A percentile compares a stretch with the other conserved stretches of the same genome.
Conservation (phyloP, 1,284 basidiomycete species). For the Apiotrichum sp. region DNA sequence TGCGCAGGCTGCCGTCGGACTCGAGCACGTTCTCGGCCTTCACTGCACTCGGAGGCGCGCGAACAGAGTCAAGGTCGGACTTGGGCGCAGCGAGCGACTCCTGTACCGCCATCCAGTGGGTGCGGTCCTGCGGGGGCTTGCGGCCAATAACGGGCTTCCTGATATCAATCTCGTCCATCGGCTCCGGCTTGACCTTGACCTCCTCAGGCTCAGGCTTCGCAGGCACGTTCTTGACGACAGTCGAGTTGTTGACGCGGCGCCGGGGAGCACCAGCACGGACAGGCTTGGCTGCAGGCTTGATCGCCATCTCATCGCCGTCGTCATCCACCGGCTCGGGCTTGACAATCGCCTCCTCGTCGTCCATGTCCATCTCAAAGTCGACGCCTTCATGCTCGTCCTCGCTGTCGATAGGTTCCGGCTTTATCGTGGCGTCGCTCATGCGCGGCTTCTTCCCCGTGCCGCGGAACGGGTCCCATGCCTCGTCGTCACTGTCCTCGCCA, state of each 20-base stretch:
- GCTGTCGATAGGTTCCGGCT: slow-evolving; percentile 16
- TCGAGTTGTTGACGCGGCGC: slow-evolving; percentile 46
- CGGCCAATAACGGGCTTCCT: slow-evolving; percentile 29
- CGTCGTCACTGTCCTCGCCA: slow-evolving; percentile 47
- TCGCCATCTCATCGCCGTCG: slow-evolving; percentile 37
- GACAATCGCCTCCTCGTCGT: slow-evolving; percentile 24
- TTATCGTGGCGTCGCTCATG: slow-evolving; percentile 34
- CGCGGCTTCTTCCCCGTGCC: slow-evolving; percentile 37
- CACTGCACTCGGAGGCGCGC: slow-evolving; percentile 44
- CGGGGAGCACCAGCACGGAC: slow-evolving; percentile 22
- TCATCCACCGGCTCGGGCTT: slow-evolving; percentile 44
- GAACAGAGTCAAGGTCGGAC: slow-evolving; percentile 39
- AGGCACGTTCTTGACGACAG: slow-evolving; percentile 43
- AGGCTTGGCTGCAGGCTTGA: slow-evolving; percentile 14
- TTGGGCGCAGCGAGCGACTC: slow-evolving; percentile 47
- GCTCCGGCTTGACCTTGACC: slow-evolving; percentile 6
- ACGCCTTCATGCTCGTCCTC: slow-evolving; percentile 22
- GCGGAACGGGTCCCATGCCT: slow-evolving; percentile 27
- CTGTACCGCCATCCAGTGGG: slow-evolving; percentile 70
- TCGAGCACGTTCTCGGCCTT: slow-evolving; percentile 53
- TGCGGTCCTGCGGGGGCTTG: slow-evolving; percentile 42
- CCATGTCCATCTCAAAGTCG: slow-evolving; percentile 26
- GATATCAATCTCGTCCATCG: slow-evolving; percentile 24
- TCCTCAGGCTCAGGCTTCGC: slow-evolving; percentile 45
- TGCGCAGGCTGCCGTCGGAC: slow-evolving; percentile 65